Percentiles rank a stretch among this genome's conserved stretches.
Evolutionary conservation across 2,329 filamentous ascomycete species (phyloP).

Genomic region (Akanthomyces lecanii): DNA sequence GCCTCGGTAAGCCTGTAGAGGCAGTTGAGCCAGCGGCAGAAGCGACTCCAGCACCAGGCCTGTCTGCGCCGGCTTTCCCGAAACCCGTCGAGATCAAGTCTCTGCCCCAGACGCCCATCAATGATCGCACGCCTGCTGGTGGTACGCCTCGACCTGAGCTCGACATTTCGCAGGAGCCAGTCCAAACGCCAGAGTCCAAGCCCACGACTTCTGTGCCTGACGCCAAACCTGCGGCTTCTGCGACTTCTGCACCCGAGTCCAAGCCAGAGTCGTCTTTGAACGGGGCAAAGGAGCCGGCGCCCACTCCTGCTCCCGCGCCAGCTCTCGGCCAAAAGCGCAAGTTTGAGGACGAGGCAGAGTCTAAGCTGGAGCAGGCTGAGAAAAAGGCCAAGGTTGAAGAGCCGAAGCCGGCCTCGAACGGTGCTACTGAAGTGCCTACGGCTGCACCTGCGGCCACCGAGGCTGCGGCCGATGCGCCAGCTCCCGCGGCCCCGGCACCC

Average conservation of each 20-base stretch:
- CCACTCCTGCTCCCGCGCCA: slow-evolving; percentile 12
- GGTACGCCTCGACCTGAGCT: slow-evolving; percentile 34
- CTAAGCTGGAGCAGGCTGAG: slow-evolving; percentile 20
- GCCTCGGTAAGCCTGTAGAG: not conserved
- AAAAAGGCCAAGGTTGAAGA: slow-evolving; percentile 25
- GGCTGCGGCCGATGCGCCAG: too few species aligned
- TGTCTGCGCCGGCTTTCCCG: slow-evolving; percentile 19
- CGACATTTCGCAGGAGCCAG: slow-evolving; percentile 28
- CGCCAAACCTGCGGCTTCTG: too few species aligned
- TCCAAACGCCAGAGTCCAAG: slow-evolving; percentile 20
- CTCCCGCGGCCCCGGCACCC: not conserved
- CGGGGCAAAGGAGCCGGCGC: slow-evolving; percentile 14
- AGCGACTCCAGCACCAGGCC: not conserved
- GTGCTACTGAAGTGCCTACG: slow-evolving; percentile 12
- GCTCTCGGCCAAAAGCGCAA: slow-evolving; percentile 37
- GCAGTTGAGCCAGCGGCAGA: not conserved
- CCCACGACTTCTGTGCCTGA: not conserved
- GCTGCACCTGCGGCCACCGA: too few species aligned
- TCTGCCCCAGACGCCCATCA: slow-evolving; percentile 34
- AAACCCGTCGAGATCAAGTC: slow-evolving; percentile 35
- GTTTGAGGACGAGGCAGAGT: slow-evolving; percentile 28
- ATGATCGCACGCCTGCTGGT: slow-evolving; percentile 31
- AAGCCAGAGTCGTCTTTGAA: not conserved
- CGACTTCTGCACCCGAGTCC: too few species aligned
- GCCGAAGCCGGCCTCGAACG: slow-evolving; percentile 21